phyloP scores from a whole-genome alignment of 83 land plant genomes.

The Thuja plicata region DNA sequence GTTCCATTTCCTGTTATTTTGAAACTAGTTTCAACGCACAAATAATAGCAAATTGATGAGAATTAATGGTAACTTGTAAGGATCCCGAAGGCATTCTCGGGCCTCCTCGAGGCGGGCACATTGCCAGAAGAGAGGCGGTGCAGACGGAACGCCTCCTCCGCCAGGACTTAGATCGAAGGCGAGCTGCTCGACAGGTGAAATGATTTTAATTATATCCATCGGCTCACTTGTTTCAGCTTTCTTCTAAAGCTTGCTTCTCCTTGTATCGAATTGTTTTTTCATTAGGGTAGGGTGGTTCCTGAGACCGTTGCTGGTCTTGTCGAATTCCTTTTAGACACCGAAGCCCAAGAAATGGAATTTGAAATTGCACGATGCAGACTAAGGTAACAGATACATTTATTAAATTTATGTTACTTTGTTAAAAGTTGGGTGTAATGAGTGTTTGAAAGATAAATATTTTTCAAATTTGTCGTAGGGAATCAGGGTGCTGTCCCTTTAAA shows the following conservation, averaged over 20 bases:
- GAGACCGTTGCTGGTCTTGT: conserved; percentile 58
- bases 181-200: conserved; percentile 35
- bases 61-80: conserved; percentile 24
- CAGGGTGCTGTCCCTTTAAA: too few species aligned
- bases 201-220: not conserved
- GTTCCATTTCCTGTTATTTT: not conserved
- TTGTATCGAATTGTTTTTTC: conserved; percentile 4
- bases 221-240: not conserved
- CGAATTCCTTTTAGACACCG: conserved; percentile 80
- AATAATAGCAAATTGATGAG: not conserved
- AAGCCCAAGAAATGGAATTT: conserved; percentile 79
- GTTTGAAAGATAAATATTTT: too few species aligned
- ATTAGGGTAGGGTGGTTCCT: conserved; percentile 77
- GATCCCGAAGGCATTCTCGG: conserved; percentile 82
- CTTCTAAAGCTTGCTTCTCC: not conserved
- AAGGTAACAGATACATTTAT: conserved; percentile 23
- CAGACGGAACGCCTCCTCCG: conserved; percentile 57
- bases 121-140: conserved; percentile 49
- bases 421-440: too few species aligned
- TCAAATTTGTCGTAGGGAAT: too few species aligned
- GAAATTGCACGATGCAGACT: conserved; percentile 83
- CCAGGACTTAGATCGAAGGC: conserved; percentile 57
- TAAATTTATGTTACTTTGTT: too few species aligned
- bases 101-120: conserved; percentile 65
- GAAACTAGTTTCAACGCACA: not conserved